A percentile compares a stretch with the other conserved stretches of the same genome.
Evolutionary conservation across 2,329 filamentous ascomycete genomes (phyloP).

Genomic region (Paecilomyces formosus): DNA sequence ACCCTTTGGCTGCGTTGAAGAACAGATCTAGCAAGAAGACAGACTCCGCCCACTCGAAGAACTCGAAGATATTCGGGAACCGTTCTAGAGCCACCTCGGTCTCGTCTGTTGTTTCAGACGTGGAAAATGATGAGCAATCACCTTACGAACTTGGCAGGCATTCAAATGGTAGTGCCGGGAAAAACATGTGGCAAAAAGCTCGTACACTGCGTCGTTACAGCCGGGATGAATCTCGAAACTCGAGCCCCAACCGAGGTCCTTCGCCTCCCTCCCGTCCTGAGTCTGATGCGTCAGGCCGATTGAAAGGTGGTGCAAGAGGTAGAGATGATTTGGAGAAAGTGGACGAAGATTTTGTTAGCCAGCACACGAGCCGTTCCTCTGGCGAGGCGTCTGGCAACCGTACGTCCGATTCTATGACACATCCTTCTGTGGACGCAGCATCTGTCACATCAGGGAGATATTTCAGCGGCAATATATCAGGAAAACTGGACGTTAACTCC

Average conservation of each 20-base stretch:
- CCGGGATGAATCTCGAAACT: conserved; percentile 27
- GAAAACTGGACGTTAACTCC: conserved; percentile 25
- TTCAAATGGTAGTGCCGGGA: conserved; percentile 29
- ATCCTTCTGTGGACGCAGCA: conserved; percentile 29
- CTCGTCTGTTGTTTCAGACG: conserved; percentile 26
- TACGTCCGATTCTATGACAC: conserved; percentile 20
- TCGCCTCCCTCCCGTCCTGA: conserved; percentile 35
- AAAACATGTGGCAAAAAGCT: conserved; percentile 19
- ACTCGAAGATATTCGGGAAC: conserved; percentile 32
- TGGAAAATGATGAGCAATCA: conserved; percentile 30
- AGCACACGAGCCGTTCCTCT: conserved; percentile 16
- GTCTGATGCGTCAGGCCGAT: conserved; percentile 47
- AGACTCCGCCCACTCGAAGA: conserved; percentile 24
- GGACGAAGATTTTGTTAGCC: conserved; percentile 35
- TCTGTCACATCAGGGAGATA: conserved; percentile 33
- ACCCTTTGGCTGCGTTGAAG: conserved; percentile 39
- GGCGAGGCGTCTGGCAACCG: conserved; percentile 19
- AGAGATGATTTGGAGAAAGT: conserved; percentile 49
- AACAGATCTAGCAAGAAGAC: conserved; percentile 31
- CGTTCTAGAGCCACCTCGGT: conserved; percentile 24
- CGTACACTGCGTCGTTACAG: conserved; percentile 18
- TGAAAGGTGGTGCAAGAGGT: conserved; percentile 45
- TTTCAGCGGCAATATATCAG: conserved; percentile 31
- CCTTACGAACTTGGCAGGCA: conserved; percentile 22
- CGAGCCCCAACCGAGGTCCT: conserved; percentile 24